Percentiles rank a stretch among this genome's conserved stretches.
Conservation (phyloP, 23 red algal genomes). For the Gracilaria caudata region DNA sequence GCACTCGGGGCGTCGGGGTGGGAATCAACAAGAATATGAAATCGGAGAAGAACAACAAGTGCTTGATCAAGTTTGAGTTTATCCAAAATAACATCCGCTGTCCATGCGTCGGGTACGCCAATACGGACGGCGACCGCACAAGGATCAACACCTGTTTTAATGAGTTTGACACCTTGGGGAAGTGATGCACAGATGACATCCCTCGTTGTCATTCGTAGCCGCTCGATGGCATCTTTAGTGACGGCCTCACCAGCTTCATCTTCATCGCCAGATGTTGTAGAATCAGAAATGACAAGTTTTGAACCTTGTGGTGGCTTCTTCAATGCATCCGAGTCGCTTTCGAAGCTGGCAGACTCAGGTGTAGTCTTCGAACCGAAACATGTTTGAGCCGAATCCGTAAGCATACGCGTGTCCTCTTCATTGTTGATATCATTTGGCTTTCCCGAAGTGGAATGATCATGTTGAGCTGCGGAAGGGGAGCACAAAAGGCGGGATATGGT, state of each 20-base stretch:
- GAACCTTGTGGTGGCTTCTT: background rate
- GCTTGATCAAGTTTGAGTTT: conserved; percentile 50
- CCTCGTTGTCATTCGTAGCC: conserved; percentile 40
- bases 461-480: background rate
- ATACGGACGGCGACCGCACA: conserved; percentile 58
- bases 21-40: conserved; percentile 43
- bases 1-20: conserved; percentile 58
- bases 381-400: background rate
- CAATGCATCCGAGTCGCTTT: background rate
- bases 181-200: conserved; percentile 35
- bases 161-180: conserved; percentile 46
- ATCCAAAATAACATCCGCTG: conserved; percentile 64
- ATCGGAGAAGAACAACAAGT: conserved; percentile 55
- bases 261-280: conserved; percentile 7
- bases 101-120: conserved; percentile 58
- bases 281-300: background rate
- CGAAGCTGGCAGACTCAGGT: background rate
- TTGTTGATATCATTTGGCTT: conserved; percentile 5
- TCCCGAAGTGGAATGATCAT: background rate
- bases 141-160: conserved; percentile 43
- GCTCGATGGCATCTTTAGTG: conserved; percentile 47
- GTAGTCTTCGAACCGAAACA: background rate
- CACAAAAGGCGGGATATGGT: conserved; percentile 20
- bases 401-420: background rate
- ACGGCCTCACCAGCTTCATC: conserved; percentile 16